Evolutionary conservation across 2,329 filamentous ascomycete species (phyloP).

Genomic region (Myriangium duriaei): DNA sequence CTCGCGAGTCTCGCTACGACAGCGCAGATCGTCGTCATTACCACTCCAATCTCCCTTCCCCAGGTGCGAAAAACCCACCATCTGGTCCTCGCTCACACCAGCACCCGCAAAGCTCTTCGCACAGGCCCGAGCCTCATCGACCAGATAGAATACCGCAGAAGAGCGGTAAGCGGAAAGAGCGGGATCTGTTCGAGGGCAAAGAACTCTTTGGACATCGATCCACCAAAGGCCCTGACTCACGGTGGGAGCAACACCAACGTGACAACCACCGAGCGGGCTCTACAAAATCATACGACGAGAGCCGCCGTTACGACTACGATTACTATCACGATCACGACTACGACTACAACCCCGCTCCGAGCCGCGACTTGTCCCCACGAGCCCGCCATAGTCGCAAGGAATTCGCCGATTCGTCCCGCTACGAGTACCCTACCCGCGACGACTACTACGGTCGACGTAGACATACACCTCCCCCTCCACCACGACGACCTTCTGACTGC

Average conservation of each 20-base stretch:
- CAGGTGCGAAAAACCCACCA: neutral
- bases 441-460: constrained; percentile 8
- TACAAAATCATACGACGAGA: neutral
- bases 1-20: neutral
- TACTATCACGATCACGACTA: constrained; percentile 1
- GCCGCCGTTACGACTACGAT: neutral
- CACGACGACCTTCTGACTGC: neutral
- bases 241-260: neutral
- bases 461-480: constrained; percentile 9
- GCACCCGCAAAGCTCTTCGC: neutral
- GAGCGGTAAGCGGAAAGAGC: neutral
- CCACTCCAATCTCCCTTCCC: neutral
- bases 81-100: neutral
- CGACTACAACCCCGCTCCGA: neutral
- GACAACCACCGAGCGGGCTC: neutral
- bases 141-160: neutral
- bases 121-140: neutral
- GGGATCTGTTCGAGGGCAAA: constrained; percentile 5
- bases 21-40: neutral
- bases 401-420: neutral
- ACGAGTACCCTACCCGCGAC: constrained; percentile 7
- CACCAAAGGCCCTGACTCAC: neutral
- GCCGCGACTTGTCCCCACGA: neutral
- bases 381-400: neutral
- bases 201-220: neutral